phyloP scores from a whole-genome alignment of 257 asterid genomes.

The Solanum medicagineum region DNA sequence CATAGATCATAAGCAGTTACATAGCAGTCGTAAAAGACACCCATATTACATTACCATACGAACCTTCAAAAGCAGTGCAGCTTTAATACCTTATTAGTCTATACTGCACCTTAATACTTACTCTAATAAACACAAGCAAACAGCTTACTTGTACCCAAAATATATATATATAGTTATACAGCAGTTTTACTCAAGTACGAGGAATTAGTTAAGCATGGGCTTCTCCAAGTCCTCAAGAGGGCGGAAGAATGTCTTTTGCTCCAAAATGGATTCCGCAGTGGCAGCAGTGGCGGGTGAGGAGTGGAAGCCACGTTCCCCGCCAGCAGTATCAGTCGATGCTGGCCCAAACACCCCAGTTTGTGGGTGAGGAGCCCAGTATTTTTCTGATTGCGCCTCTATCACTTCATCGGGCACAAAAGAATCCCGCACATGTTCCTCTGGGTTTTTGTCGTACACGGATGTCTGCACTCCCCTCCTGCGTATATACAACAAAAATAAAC shows the following conservation, averaged over 20 bases:
- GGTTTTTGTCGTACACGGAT: conserved; percentile 75
- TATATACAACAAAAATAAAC: neutral
- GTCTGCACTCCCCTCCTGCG: conserved; percentile 61
- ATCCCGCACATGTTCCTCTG: conserved; percentile 36
- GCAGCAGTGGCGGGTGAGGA: neutral
- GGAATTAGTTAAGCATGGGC: conserved; percentile 10
- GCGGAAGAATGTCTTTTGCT: conserved; percentile 79
- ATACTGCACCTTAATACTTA: neutral
- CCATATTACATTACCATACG: neutral
- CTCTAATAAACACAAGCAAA: neutral
- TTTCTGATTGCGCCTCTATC: conserved; percentile 27
- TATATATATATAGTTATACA: neutral
- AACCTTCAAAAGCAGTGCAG: neutral
- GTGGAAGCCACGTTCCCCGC: conserved; percentile 9
- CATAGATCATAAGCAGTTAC: neutral
- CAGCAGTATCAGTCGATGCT: conserved; percentile 17
- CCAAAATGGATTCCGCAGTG: conserved; percentile 42
- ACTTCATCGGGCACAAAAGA: conserved; percentile 50
- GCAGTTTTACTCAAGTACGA: neutral
- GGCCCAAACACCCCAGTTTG: conserved; percentile 85
- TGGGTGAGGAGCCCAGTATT: conserved; percentile 86
- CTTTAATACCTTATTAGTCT: neutral
- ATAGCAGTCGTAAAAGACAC: neutral
- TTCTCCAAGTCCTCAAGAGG: conserved; percentile 80
- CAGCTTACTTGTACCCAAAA: neutral